Evolutionary conservation across 768 basidiomycete species (phyloP), one percentile per base, ranked within the genome.

Genomic region (Sutorius australiensis): DNA sequence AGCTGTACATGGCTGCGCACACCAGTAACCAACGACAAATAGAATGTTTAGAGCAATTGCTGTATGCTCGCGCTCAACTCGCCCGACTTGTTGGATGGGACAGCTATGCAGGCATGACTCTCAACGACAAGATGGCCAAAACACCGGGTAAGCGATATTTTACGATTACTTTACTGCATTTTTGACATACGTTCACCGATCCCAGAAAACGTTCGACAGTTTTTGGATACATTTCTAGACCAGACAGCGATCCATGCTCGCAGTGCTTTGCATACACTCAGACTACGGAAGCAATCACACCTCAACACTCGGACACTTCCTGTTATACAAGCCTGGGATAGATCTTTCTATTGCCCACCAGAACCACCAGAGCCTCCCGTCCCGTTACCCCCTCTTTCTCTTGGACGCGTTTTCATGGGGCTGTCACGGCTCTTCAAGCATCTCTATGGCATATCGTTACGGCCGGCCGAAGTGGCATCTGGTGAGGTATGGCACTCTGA

Each of bases 81-180:
- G 93, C 97, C 2, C 80, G 75, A 19, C 73, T 98, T 14, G 86
- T 97, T 34, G 95, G 95, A 10, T 82, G 84, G 61, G 77, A 84
- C 36, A 95, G 88, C 59, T 98, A 83, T 73, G 93, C 86, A 0
- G 84, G 91, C 54, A 89, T 97, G 80, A 82, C 85, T 0, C 76
- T 98, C 17, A 81, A 81, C 30, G 95, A 98, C 70, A 99, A 97
- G 74, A 99, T 99, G 97, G 95, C 95, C 1, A 92, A 89, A 69
- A 88, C 84, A 31, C 95, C 95, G 48, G 90, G 90, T 91, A 54
- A 55, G 79, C 33, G 1, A 6, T 52, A 33, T 51, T 34, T 43
- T n/a, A 27, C 44, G 28, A 16, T 12, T 24, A 27, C 31, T 51
- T 44, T 7, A n/a, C n/a, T 7, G 1, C 12, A 6, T 44, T 16